A percentile compares a stretch with the other conserved stretches of the same genome.
phyloP scores from a whole-genome alignment of 148 eudicot species.

The Talinum fruticosum region DNA sequence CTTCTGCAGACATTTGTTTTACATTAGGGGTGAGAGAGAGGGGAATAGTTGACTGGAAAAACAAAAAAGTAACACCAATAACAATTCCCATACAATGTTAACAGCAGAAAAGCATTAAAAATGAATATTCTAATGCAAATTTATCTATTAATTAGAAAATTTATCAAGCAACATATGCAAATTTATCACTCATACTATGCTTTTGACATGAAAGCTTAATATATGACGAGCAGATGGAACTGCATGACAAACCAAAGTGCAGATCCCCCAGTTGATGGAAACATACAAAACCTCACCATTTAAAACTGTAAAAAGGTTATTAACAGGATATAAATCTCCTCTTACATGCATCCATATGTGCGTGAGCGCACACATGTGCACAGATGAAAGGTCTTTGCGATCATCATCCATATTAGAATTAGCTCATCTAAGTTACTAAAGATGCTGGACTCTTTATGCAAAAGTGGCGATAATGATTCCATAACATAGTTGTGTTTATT shows the following conservation, averaged over 20 bases:
- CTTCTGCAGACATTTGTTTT: slow-evolving; percentile 47
- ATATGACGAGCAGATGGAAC: not conserved
- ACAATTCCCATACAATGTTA: not conserved
- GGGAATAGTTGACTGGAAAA: slow-evolving; percentile 1
- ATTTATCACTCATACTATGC: not conserved
- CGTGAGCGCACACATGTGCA: no score
- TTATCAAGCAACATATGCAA: not conserved
- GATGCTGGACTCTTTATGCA: not conserved
- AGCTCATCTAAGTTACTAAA: no score
- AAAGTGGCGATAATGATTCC: not conserved
- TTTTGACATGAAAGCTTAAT: not conserved
- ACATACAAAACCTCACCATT: not conserved
- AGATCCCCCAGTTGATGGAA: no score
- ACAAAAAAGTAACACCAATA: not conserved
- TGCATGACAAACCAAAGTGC: not conserved
- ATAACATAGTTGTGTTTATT: not conserved
- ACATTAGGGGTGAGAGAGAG: not conserved
- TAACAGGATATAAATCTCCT: not conserved
- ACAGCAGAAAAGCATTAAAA: not conserved
- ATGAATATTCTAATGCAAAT: not conserved
- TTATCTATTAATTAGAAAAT: not conserved
- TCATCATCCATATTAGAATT: not conserved
- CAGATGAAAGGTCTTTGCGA: no score
- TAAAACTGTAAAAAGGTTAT: not conserved
- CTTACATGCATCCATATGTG: no score